phyloP scores from a whole-genome alignment of 2,329 filamentous ascomycete species.

The Talaromyces sp. region DNA sequence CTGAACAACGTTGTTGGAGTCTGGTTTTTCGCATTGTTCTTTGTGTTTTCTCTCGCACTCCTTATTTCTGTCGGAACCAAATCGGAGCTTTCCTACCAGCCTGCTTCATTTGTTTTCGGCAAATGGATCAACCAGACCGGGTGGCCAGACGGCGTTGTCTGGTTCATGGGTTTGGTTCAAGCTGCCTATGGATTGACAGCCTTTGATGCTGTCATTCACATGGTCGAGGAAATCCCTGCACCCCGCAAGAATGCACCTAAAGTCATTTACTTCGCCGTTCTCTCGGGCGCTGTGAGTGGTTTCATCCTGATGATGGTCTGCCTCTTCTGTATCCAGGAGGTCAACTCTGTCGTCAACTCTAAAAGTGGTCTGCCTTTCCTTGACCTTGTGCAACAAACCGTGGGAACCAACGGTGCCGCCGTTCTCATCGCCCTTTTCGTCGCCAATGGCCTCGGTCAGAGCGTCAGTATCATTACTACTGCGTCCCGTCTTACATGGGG shows the following conservation, averaged over 20 bases:
- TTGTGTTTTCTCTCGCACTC: constrained; percentile 55
- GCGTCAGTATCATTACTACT: constrained; percentile 54
- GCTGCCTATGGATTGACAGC: constrained; percentile 60
- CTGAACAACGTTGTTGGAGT: constrained; percentile 62
- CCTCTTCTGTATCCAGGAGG: constrained; percentile 53
- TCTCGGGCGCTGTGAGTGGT: constrained; percentile 50
- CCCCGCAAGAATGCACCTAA: constrained; percentile 55
- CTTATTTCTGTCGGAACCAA: constrained; percentile 56
- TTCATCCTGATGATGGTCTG: constrained; percentile 57
- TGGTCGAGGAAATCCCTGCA: constrained; percentile 59
- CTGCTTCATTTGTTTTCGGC: constrained; percentile 56
- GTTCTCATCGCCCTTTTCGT: constrained; percentile 58
- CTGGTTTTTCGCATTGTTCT: constrained; percentile 55
- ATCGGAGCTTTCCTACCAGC: constrained; percentile 49
- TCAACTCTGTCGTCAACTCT: constrained; percentile 44
- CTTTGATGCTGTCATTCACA: constrained; percentile 61
- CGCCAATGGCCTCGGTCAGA: constrained; percentile 58
- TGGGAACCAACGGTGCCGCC: constrained; percentile 44
- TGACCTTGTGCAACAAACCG: constrained; percentile 46
- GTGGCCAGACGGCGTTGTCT: constrained; percentile 58
- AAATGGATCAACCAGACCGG: constrained; percentile 54
- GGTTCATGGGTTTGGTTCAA: constrained; percentile 61
- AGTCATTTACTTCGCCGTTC: constrained; percentile 57
- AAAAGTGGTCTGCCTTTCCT: constrained; percentile 51
- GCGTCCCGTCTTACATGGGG: constrained; percentile 57